phyloP scores from a whole-genome alignment of 2,329 filamentous ascomycete genomes.

The Chrysosporium keratinophilum region DNA sequence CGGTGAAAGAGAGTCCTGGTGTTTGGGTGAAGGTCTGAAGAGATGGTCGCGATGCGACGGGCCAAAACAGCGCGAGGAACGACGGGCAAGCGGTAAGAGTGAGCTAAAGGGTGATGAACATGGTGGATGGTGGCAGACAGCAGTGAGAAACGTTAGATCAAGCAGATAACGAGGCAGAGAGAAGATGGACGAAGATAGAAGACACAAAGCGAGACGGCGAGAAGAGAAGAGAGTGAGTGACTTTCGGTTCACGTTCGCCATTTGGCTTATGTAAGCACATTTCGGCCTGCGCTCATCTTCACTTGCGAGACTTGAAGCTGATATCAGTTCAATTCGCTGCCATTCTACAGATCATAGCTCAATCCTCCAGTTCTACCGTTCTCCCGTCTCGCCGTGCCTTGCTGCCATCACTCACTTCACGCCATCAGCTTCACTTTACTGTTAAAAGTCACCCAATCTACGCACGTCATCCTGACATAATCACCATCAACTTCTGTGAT shows the following conservation, averaged over 20 bases:
- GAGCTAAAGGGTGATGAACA: neutral
- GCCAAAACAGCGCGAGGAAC: neutral
- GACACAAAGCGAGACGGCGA: neutral
- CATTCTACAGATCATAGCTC: no score
- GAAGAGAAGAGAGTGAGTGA: neutral
- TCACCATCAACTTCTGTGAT: neutral
- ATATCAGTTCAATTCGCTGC: no score
- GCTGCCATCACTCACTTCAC: no score
- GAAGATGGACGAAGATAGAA: neutral
- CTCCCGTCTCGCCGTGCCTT: no score
- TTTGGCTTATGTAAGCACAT: no score
- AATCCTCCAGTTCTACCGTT: no score
- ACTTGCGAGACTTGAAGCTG: no score
- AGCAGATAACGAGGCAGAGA: neutral
- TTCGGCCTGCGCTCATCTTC: no score
- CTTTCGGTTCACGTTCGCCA: no score
- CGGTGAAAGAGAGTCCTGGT: no score
- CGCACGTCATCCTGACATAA: neutral
- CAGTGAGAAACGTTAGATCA: neutral
- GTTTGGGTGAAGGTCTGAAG: neutral
- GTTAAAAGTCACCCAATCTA: no score
- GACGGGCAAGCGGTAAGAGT: neutral
- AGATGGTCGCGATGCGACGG: neutral
- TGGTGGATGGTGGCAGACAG: neutral
- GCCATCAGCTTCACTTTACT: no score